Base-by-base conservation (phyloP, 2,329 filamentous ascomycete species). In the Ophiostoma novo-ulmi region DNA sequence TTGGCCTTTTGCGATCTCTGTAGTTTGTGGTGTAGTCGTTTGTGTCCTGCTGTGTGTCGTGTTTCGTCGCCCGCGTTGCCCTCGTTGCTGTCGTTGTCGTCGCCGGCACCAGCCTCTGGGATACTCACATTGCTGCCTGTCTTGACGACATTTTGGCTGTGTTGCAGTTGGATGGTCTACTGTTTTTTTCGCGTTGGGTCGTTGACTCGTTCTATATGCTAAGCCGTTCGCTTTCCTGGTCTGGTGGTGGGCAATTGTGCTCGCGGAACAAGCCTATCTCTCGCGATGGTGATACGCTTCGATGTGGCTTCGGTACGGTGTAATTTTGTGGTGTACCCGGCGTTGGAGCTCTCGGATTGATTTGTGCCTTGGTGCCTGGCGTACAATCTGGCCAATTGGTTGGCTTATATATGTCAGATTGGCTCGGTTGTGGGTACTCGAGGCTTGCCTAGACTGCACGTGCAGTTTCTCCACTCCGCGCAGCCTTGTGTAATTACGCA, bases 91-190 rank as follows among this genome's bases (percentile, higher is more conserved):
- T 38, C 31, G 63, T 65, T 11, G 20, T 65, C n/a, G 36, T 20
- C 17, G 63, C n/a, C 35, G 3, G 31, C 31, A 7, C 35, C 20
- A 22, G 35, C 35, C n/a, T n/a, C 20, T 55, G 44, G 48, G 36
- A 20, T 67, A 77, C 84, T 82, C 74, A 86, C 85, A 86, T 74
- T 39, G 82, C 81, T 75, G 84, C 84, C 77, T 82, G 82, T 78
- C 81, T 80, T 70, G 81, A 80, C 73, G 81, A 80, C 81, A 83
- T 83, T 72, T 6, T 68, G 69, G 1, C 20, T 44, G 14, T 35
- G 26, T 8, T 63, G 26, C 14, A 14, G 26, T 26, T 13, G 3
- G 26, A 22, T 26, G 22, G 52, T 26, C 52, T 26, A 17, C 22
- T 48, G 52, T 48, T 31, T 31, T n/a, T 14, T 31, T 22, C n/a